These are phyloP conservation scores for Hymenoscyphus linearis DNA, from an alignment of 2,329 filamentous ascomycete species.

Conservation along the genomic window DNA sequence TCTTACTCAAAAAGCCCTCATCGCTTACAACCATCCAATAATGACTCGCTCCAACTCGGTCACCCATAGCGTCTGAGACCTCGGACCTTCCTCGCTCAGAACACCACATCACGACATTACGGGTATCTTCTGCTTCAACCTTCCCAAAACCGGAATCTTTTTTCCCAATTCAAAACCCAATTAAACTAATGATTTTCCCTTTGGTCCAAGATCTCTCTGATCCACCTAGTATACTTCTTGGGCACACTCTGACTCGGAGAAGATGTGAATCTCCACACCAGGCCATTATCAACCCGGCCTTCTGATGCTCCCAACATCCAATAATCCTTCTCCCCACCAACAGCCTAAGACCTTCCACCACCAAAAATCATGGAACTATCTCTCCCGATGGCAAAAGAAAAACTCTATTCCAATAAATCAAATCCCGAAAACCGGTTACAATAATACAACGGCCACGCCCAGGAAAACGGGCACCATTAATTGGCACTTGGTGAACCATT, in stretches of 20 bases:
- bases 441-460: neutral
- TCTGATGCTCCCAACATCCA: slow-evolving; percentile 1
- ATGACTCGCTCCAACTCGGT: neutral
- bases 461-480: neutral
- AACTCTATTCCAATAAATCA: neutral
- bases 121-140: neutral
- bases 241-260: neutral
- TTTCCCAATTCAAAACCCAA: neutral
- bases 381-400: neutral
- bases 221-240: neutral
- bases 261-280: neutral
- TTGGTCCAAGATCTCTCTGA: neutral
- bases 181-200: neutral
- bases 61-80: neutral
- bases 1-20: neutral
- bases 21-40: neutral
- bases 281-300: neutral
- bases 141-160: neutral
- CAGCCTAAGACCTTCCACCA: neutral
- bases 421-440: neutral
- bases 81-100: neutral
- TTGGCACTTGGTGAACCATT: neutral
- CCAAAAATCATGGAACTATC: neutral
- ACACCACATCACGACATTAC: neutral
- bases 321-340: slow-evolving; percentile 1